Evolutionary conservation across 2,329 filamentous ascomycete species (phyloP).

Genomic region (Talaromyces atroroseus): DNA sequence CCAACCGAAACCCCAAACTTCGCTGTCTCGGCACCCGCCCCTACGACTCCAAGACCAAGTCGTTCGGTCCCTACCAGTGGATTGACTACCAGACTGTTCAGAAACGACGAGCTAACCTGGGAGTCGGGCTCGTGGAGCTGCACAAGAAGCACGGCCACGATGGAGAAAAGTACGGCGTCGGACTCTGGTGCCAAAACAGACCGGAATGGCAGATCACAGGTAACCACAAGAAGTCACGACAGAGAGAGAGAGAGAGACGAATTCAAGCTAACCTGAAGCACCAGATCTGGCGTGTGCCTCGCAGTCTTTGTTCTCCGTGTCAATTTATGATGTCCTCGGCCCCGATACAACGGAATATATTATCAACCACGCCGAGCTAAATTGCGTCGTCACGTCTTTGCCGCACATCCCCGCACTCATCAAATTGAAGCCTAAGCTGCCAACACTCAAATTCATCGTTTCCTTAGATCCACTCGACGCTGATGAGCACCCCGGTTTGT

Average conservation of each 20-base stretch:
- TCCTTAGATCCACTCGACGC: slow-evolving; percentile 76
- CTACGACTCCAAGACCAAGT: slow-evolving; percentile 69
- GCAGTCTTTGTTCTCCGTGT: slow-evolving; percentile 82
- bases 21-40: slow-evolving; percentile 74
- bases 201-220: slow-evolving; percentile 83
- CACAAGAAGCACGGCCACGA: slow-evolving; percentile 67
- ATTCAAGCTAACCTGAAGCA: background rate
- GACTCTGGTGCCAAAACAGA: slow-evolving; percentile 81
- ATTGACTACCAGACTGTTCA: slow-evolving; percentile 75
- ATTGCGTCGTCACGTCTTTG: slow-evolving; percentile 71
- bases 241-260: background rate
- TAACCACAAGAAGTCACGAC: slow-evolving; percentile 33
- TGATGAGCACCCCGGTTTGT: slow-evolving; percentile 69
- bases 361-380: slow-evolving; percentile 78
- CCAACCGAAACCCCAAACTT: slow-evolving; percentile 57
- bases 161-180: slow-evolving; percentile 65
- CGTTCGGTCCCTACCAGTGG: slow-evolving; percentile 75
- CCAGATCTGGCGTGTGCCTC: slow-evolving; percentile 79
- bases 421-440: slow-evolving; percentile 71
- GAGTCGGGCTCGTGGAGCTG: slow-evolving; percentile 76
- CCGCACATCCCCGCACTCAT: slow-evolving; percentile 76
- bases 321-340: slow-evolving; percentile 92
- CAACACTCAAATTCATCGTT: slow-evolving; percentile 79
- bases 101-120: slow-evolving; percentile 73
- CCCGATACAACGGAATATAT: slow-evolving; percentile 91